Base-by-base conservation (phyloP, 129 eudicot genomes). In the Pulicaria dysenterica region DNA sequence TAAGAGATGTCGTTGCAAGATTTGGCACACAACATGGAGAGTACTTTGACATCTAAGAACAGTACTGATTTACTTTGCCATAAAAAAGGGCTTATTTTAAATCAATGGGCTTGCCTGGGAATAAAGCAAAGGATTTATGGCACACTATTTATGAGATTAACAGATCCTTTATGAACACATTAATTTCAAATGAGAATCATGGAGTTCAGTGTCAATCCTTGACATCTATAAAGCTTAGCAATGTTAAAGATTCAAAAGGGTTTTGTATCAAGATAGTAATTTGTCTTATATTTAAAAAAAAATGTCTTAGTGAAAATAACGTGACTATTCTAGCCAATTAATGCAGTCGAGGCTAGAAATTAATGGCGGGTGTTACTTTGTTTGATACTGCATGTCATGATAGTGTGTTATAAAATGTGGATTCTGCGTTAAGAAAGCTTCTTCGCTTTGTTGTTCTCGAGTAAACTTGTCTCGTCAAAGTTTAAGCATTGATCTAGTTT, bases 111-210 rank as follows among this genome's bases (percentile, higher is more conserved):
- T 57, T 34, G 1, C 38, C 14, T 57, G 7, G n/a, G 63, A 31
- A 24, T 11, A 40, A 8, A 9, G 31, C 37, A 57, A 57, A 57
- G 63, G 63, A 57, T 57, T 24, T 57, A 57, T 67, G 60, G 46
- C 45, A 39, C 12, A 48, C 58, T 37, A n/a, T n/a, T n/a, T n/a
- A 46, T 11, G 31, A 34, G 46, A 48, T 67, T 57, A 31, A 31
- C 8, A 10, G 6, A 24, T 57, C 15, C 31, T 58, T 31, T 34
- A 7, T 48, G 59, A 67, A 67, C 4, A 38, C 13, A 1, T 67
- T 4, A 67, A 34, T 36, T 54, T 7, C 24, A 48, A 67, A 42
- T 19, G 47, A 17, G 70, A 15, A 43, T 9, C 16, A 5, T 67
- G 48, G 40, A 37, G 16, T 12, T 58, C 5, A 34, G 42, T 31